These are phyloP conservation scores for Boletus rubropictus DNA, from an alignment of 768 basidiomycete genomes.

Conservation along the genomic window DNA sequence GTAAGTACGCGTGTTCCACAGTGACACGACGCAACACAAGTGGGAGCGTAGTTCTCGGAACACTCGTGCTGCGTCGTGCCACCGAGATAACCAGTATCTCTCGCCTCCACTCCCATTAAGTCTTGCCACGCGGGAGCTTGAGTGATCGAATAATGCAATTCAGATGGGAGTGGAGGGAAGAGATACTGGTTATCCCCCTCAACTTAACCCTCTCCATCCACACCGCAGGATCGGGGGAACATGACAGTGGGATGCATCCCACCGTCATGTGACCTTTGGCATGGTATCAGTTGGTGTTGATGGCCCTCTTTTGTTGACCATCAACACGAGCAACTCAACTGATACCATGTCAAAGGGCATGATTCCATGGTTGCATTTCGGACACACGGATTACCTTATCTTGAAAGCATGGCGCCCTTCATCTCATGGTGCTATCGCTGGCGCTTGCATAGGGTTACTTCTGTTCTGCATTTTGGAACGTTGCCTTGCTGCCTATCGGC, in stretches of 20 bases:
- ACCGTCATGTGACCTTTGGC: too few relatives aligned
- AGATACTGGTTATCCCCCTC: too few relatives aligned
- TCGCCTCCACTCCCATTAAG: too few relatives aligned
- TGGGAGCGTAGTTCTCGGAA: constrained; percentile 46
- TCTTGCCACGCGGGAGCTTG: too few relatives aligned
- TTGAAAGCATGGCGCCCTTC: constrained; percentile 67
- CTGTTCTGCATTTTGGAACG: constrained; percentile 67
- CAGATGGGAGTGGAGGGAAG: too few relatives aligned
- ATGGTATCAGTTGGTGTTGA: too few relatives aligned
- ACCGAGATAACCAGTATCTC: too few relatives aligned
- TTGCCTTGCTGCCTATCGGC: constrained; percentile 54
- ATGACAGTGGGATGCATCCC: too few relatives aligned
- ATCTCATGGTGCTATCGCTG: constrained; percentile 64
- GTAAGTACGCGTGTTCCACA: neutral
- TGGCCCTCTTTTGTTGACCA: too few relatives aligned
- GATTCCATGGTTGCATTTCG: constrained; percentile 68
- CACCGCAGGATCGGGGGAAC: too few relatives aligned
- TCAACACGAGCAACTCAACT: constrained; percentile 9
- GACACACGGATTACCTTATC: constrained; percentile 54
- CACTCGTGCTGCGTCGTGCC: constrained; percentile 30
- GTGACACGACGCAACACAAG: constrained; percentile 25
- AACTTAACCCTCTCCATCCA: too few relatives aligned
- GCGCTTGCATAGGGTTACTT: constrained; percentile 68
- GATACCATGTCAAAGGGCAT: constrained; percentile 35
- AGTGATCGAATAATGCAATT: too few relatives aligned